Base-by-base conservation (phyloP, 1,284 basidiomycete species). In the Fomes fomentarius region DNA sequence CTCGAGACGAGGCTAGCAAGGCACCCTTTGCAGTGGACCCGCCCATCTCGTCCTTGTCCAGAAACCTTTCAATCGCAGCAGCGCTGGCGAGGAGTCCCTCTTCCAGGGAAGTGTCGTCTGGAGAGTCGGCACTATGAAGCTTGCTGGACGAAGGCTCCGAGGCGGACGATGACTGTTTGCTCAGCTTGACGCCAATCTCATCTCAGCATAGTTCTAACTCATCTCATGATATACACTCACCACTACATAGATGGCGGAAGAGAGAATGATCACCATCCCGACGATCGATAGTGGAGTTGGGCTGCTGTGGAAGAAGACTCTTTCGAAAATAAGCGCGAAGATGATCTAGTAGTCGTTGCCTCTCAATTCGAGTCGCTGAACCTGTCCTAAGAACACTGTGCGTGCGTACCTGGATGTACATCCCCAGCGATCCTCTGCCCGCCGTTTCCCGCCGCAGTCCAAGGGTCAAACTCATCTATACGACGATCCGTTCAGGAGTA, bases 401-500 rank as follows among this genome's bases (percentile, higher is more conserved):
- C 22, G 15, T 7, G 17, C 59, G 38, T 53, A 82, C 82, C 66
- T 84, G 82, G 9, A 81, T 76, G 63, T 88, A 88, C 0, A 87
- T 66, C 0, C 79, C 84, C 68, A 87, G 76, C 0, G 80, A 74
- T 1, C 80, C 85, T 35, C 86, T 71, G 3, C 83, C 79, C 0
- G 82, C 85, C 0, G 82, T 81, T 66, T 88, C 86, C 9, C 80
- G 76, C 63, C 85, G 84, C 8, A 88, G 71, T 0, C 85, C 85
- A 71, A 84, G 77, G 0, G 83, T 84, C 41, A 87, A 65, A 1
- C 85, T 73, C 8, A 78, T 63, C 78, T 83, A 35, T 10, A 21
- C 25, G 11, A 38, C 21, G 4, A 6, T 21, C 12, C 12, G 10
- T 17, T 45, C 37, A 12, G 40, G 40, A 15, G 9, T 9, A 5